Evolutionary conservation across 2,329 filamentous ascomycete species (phyloP).

Genomic region (Blastomyces silverae): DNA sequence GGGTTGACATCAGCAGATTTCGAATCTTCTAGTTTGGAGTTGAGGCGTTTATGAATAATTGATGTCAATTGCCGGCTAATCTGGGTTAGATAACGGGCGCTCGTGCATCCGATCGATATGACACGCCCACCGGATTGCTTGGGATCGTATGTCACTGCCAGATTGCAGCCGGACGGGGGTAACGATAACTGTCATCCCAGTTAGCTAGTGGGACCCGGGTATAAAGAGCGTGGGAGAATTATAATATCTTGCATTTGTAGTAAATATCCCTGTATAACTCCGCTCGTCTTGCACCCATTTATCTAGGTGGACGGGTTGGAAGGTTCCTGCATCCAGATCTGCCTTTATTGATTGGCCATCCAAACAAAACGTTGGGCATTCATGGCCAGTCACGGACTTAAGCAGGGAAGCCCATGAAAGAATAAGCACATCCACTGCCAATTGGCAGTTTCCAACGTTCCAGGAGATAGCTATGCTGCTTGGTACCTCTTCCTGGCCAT

Average conservation of each 20-base stretch:
- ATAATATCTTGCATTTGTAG: slow-evolving; percentile 21
- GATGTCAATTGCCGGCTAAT: slow-evolving; percentile 28
- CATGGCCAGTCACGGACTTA: slow-evolving; percentile 29
- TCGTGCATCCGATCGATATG: slow-evolving; percentile 26
- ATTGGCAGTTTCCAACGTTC: slow-evolving; percentile 12
- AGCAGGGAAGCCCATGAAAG: slow-evolving; percentile 30
- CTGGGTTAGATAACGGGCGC: slow-evolving; percentile 25
- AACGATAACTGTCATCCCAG: slow-evolving; percentile 6
- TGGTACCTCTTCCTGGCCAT: slow-evolving; percentile 15
- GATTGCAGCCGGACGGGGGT: slow-evolving; percentile 16
- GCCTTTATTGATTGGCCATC: slow-evolving; percentile 28
- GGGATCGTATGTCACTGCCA: slow-evolving; percentile 26
- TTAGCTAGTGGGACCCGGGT: slow-evolving; percentile 6
- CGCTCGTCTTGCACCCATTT: slow-evolving; percentile 15
- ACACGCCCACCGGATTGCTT: slow-evolving; percentile 25
- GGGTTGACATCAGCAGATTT: slow-evolving; percentile 16
- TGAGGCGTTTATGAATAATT: slow-evolving; percentile 25
- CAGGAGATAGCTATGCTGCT: slow-evolving; percentile 14
- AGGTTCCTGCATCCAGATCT: slow-evolving; percentile 22
- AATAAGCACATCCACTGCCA: slow-evolving; percentile 16
- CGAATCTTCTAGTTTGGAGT: slow-evolving; percentile 10
- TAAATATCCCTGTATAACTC: slow-evolving; percentile 27
- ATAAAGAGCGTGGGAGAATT: not conserved
- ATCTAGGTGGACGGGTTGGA: slow-evolving; percentile 22
- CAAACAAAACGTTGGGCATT: slow-evolving; percentile 30